Evolutionary conservation across 495 filamentous ascomycete genomes (phyloP).

Genomic region (Podospora conica): DNA sequence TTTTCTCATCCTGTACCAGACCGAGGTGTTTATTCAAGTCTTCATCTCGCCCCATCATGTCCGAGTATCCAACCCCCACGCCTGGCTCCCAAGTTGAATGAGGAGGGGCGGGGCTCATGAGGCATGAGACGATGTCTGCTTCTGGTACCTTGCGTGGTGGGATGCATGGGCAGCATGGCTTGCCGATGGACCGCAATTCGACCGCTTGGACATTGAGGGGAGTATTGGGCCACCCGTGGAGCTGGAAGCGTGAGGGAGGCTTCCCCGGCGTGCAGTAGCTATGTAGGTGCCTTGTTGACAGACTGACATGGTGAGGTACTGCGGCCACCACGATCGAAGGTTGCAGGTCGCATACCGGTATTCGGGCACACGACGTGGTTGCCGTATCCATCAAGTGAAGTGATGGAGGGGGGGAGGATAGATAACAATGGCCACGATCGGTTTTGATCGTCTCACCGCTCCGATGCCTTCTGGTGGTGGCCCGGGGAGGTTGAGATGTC

Average conservation of each 20-base stretch:
- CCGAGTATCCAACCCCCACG: neutral
- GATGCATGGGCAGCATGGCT: neutral
- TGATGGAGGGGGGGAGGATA: too few relatives aligned
- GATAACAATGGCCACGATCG: neutral
- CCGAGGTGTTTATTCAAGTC: neutral
- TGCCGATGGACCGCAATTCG: neutral
- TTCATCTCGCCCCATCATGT: neutral
- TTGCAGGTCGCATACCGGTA: neutral
- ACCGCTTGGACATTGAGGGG: neutral
- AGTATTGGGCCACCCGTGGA: neutral
- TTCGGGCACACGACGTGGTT: neutral
- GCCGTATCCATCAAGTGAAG: neutral
- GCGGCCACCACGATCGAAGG: neutral
- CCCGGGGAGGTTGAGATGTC: neutral
- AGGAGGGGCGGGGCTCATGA: neutral
- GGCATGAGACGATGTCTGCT: neutral
- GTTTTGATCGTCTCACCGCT: neutral
- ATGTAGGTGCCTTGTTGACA: neutral
- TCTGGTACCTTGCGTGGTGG: constrained; percentile 10
- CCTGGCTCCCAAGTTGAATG: neutral
- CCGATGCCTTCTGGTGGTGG: too few relatives aligned
- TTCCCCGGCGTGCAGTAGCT: neutral
- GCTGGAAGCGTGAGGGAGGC: constrained; percentile 6
- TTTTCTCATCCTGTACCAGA: neutral
- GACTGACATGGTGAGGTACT: too few relatives aligned